These are phyloP conservation scores for Murraya koenigii DNA, from an alignment of 345 rosid species.

Conservation along the genomic window DNA sequence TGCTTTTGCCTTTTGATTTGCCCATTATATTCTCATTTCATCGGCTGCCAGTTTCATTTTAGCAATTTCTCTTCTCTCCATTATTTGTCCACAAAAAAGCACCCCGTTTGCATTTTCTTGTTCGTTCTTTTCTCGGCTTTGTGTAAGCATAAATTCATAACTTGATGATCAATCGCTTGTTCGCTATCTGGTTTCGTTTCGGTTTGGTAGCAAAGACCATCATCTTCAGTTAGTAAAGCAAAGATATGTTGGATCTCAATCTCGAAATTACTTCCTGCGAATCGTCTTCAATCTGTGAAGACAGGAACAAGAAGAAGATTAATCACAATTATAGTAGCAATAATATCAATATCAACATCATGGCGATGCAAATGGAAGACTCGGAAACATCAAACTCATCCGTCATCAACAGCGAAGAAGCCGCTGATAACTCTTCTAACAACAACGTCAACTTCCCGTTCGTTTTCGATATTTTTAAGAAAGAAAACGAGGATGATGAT, in stretches of 20 bases:
- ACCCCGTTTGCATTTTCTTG: not conserved
- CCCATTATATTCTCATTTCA: not conserved
- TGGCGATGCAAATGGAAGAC: constrained; percentile 25
- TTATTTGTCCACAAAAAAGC: not conserved
- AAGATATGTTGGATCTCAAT: constrained; percentile 65
- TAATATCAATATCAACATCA: too few species aligned
- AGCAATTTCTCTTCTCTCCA: constrained; percentile 1
- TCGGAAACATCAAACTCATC: constrained; percentile 55
- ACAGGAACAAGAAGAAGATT: not conserved
- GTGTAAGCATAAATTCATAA: too few species aligned
- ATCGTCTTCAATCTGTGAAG: constrained; percentile 21
- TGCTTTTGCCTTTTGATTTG: constrained; percentile 26
- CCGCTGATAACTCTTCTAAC: constrained; percentile 41
- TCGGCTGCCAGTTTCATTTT: not conserved
- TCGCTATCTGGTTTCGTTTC: too few species aligned
- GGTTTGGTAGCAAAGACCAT: too few species aligned
- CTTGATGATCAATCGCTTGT: too few species aligned
- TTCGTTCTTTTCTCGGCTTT: too few species aligned
- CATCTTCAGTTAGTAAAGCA: not conserved
- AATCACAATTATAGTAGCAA: not conserved
- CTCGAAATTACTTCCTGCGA: constrained; percentile 42
- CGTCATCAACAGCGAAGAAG: constrained; percentile 38
- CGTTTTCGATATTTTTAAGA: constrained; percentile 39
- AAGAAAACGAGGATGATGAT: constrained; percentile 19
- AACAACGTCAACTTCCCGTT: constrained; percentile 24